These are phyloP conservation scores for Stylonectria norvegica DNA, from an alignment of 2,329 filamentous ascomycete genomes.

Conservation along the genomic window DNA sequence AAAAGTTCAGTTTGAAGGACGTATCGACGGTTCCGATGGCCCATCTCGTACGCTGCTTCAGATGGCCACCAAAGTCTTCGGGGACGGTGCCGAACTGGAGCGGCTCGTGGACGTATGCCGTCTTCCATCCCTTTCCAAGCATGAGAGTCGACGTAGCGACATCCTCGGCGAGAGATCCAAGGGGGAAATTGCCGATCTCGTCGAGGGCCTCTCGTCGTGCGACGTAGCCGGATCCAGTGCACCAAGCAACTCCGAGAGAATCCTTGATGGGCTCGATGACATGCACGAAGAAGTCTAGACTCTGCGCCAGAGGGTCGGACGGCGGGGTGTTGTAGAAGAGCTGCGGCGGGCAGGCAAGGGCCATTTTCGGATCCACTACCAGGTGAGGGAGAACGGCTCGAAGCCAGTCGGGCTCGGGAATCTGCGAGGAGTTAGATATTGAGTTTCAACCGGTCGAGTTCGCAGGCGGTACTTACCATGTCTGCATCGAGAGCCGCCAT, in stretches of 20 bases:
- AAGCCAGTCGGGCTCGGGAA: slow-evolving; percentile 59
- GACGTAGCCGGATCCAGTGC: slow-evolving; percentile 61
- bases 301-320: slow-evolving; percentile 56
- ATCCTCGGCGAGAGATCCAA: slow-evolving; percentile 59
- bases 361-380: slow-evolving; percentile 54
- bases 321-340: slow-evolving; percentile 61
- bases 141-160: slow-evolving; percentile 57
- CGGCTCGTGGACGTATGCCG: slow-evolving; percentile 56
- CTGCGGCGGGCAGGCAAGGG: slow-evolving; percentile 58
- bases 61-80: slow-evolving; percentile 52
- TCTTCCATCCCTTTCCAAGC: slow-evolving; percentile 60
- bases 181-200: slow-evolving; percentile 59
- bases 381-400: slow-evolving; percentile 58
- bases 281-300: slow-evolving; percentile 57
- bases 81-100: slow-evolving; percentile 59
- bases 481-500: slow-evolving; percentile 65
- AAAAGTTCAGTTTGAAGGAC: slow-evolving; percentile 58
- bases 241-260: slow-evolving; percentile 56
- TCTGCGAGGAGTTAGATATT: slow-evolving; percentile 34
- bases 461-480: slow-evolving; percentile 43
- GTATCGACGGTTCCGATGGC: slow-evolving; percentile 56
- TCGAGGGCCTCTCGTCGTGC: slow-evolving; percentile 57
- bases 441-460: no score
- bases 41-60: slow-evolving; percentile 58
- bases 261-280: slow-evolving; percentile 50